Base-by-base conservation (phyloP, 495 filamentous ascomycete species). In the Thozetella sp. region DNA sequence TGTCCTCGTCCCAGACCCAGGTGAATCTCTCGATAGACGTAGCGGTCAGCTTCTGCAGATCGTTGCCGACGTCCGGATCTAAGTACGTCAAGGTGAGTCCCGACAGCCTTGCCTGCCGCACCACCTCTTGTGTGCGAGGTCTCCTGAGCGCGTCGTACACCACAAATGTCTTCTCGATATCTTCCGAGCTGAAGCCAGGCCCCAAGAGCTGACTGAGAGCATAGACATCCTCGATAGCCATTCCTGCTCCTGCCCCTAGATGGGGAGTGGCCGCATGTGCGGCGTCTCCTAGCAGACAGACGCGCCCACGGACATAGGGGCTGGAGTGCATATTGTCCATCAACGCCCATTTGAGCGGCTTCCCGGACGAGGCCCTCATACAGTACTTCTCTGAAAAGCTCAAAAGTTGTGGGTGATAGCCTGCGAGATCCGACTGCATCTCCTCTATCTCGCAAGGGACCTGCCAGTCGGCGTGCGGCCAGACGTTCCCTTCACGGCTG, bases 241-340 rank as follows among this genome's bases (percentile, higher is more conserved):
- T 83, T 0, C 88, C 88, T 0, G 87, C 87, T 1, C 88, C 88
- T 2, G 86, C 78, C 17, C 87, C 88, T 60, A 90, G 86, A 64
- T 90, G 86, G 0, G 88, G 89, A 3, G 87, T 89, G 0, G 82
- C 80, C 0, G 88, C 87, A 61, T 91, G 89, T 1, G 88, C 88
- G 1, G 88, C 87, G 59, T 91, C 88, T 1, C 89, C 89, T 0
- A 89, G 67, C 2, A 91, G 72, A 4, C 79, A 83, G 0, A 91
- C 64, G 0, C 78, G 75, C 46, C 63, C 58, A 1, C 78, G 80
- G 43, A 80, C 81, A 55, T 73, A 76, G 57, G 82, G 88, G 3
- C 80, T 85, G 15, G 82, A 76, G 22, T 80, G 81, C 3, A 78
- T 79, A 55, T 88, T 80, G 23, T 90, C 79, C 73, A 89, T 90